Evolutionary conservation across 352 stramenopile genomes (phyloP), one percentile per base, ranked within the genome.

Genomic region (Phytophthora ohioensis): DNA sequence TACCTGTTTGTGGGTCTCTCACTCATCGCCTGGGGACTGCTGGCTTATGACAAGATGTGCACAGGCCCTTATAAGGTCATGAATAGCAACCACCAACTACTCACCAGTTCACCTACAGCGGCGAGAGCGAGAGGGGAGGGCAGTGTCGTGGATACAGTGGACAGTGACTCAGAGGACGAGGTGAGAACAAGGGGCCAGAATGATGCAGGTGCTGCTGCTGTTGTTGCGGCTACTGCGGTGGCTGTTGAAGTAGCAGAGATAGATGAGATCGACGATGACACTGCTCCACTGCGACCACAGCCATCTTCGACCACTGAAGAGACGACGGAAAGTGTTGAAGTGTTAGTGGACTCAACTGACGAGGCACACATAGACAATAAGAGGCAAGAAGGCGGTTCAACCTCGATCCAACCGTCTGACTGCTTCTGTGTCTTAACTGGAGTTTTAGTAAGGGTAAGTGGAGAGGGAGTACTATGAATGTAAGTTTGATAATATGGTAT

Each of bases 31-130:
- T 92, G 85, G 84, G 72, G 67, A 8, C 56, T 89, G 21, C 64
- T 93, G 32, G 71, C 88, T 48, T 91, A 90, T 65, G 85, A 93
- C 64, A 88, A 87, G 63, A 93, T 91, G 85, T 93, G 85, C 35
- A 71, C 73, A 2, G 81, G 82, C 0, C 84, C 84, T 5, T 92
- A 92, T 74, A 93, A 93, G 70, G 78, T 93, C 63, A 87, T 86
- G 70, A 92, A 93, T 74, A 93, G 85, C 66, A 91, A 81, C 58
- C 85, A 87, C 48, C 79, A 91, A 59, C 67, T 85, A 57, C 73
- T 93, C 34, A 79, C 85, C 11, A 84, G 71, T 65, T 85, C 83
- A 7, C 85, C 83, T 11, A 88, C 83, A 3, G 78, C 74, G 5
- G 84, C 67, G 27, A 67, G 55, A 17, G 46, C 61, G 15, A 71